Base-by-base conservation (phyloP, 2,329 filamentous ascomycete genomes). In the Diplodia mutila region DNA sequence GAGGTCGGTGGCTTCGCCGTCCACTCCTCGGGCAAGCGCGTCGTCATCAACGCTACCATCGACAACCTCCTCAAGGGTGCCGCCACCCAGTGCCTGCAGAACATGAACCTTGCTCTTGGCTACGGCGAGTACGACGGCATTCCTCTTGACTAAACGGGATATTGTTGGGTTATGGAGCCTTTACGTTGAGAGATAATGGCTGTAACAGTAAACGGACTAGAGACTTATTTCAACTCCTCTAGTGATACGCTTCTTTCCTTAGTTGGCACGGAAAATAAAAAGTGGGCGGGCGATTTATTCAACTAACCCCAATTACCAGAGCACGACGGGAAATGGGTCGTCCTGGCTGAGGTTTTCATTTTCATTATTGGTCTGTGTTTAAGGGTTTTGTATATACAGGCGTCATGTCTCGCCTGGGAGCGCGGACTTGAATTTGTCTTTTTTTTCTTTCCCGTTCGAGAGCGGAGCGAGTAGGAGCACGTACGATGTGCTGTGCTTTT, bases 1-100 rank as follows among this genome's bases (percentile, higher is more conserved):
- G 94, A 98, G 82, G 93, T 99, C 79, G 95, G 95, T 69, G 94
- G 92, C 0, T 98, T 98, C 75, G 93, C 92, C n/a, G 93, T 97
- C 48, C 91, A 97, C 81, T 92, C 87, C 72, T 89, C 87, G 25
- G 94, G 94, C 68, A 95, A 93, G 86, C 87, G 95, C 63, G 94
- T 96, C 0, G 94, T 98, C n/a, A 87, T 98, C 70, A 96, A 94
- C 76, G 92, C 91, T 21, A 97, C 92, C 2, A 97, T 97, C 75
- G 94, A 97, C 80, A 97, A 97, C 80, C 82, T 97, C 72, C 85
- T 95, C 73, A 97, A 97, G 87, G 94, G 94, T 69, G 94, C 94
- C 65, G 92, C 92, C 7, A 97, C 94, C 12, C 94, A 97, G 79
- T 97, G 93, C 82, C 81, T 97, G 78, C 94, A 96, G 85, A 97